phyloP scores from a whole-genome alignment of 1,139 yeast species.

The Diutina catenulata region DNA sequence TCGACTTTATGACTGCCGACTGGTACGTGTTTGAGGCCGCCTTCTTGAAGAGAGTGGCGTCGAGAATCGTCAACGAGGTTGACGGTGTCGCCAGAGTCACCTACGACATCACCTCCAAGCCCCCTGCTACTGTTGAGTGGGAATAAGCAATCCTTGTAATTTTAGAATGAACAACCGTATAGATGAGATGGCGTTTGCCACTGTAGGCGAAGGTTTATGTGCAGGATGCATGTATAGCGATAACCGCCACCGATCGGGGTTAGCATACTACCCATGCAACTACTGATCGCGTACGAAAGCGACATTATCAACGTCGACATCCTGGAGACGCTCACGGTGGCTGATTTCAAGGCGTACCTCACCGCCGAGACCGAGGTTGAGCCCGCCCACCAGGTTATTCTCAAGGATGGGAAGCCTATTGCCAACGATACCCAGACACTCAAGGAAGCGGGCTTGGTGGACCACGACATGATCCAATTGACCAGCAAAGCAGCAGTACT shows the following conservation, averaged over 20 bases:
- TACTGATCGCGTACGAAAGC: conserved; percentile 19
- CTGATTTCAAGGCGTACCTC: conserved; percentile 65
- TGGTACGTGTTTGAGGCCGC: conserved; percentile 93
- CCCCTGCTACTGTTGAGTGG: conserved; percentile 99
- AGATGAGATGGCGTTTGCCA: no score
- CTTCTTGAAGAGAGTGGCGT: conserved; percentile 85
- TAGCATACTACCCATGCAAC: no score
- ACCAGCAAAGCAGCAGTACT: conserved; percentile 7
- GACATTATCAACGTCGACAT: conserved; percentile 38
- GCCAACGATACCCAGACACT: conserved; percentile 24
- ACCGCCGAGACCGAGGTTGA: conserved; percentile 60
- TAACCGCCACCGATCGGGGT: no score
- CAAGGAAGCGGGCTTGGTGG: conserved; percentile 32
- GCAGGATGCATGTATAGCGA: no score
- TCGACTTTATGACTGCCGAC: conserved; percentile 99
- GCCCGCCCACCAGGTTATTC: conserved; percentile 33
- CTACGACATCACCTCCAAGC: conserved; percentile 96
- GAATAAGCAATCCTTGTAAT: no score
- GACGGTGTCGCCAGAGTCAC: conserved; percentile 98
- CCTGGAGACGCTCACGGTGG: conserved; percentile 50
- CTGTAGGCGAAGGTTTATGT: no score
- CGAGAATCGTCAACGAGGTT: conserved; percentile 96
- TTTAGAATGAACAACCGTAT: no score
- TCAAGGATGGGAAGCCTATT: conserved; percentile 34
- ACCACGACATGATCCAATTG: conserved; percentile 47